Conservation (phyloP, 257 asterid species). For the Linaria vulgaris region DNA sequence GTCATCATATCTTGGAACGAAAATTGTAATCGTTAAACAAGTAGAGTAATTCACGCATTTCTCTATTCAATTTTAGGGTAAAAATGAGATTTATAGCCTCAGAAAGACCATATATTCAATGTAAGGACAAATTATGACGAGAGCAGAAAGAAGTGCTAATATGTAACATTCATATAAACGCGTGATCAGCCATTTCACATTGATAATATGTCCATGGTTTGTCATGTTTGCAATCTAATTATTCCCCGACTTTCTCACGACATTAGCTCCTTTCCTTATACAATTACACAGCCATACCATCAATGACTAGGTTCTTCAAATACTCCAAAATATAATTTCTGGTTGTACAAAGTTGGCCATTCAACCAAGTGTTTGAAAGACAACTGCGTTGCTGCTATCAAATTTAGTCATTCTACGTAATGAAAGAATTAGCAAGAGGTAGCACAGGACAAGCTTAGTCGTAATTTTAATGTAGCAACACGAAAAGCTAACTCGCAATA, state of each 20-base stretch:
- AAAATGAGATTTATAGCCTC: conserved; percentile 12
- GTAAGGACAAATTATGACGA: conserved; percentile 12
- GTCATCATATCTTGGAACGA: not conserved
- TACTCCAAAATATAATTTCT: not conserved
- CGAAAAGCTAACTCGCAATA: no score
- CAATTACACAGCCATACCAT: not conserved
- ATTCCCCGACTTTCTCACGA: conserved; percentile 1
- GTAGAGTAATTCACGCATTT: conserved; percentile 8
- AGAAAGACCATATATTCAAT: conserved; percentile 8
- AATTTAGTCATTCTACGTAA: no score
- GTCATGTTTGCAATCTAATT: conserved; percentile 6
- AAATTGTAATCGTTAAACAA: conserved; percentile 4
- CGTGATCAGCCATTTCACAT: not conserved
- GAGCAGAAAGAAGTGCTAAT: conserved; percentile 1
- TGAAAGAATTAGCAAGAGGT: no score
- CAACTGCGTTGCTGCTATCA: no score
- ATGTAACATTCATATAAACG: not conserved
- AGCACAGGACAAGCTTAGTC: no score
- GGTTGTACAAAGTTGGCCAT: conserved; percentile 4
- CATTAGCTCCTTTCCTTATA: conserved; percentile 5
- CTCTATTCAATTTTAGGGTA: not conserved
- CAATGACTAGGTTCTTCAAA: not conserved
- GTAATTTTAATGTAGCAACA: no score
- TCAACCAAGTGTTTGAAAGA: not conserved
- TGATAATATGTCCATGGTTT: not conserved